A percentile compares a stretch with the other conserved stretches of the same genome.
Conservation (phyloP, 805 yeast genomes). For the Candida krabiensis region DNA sequence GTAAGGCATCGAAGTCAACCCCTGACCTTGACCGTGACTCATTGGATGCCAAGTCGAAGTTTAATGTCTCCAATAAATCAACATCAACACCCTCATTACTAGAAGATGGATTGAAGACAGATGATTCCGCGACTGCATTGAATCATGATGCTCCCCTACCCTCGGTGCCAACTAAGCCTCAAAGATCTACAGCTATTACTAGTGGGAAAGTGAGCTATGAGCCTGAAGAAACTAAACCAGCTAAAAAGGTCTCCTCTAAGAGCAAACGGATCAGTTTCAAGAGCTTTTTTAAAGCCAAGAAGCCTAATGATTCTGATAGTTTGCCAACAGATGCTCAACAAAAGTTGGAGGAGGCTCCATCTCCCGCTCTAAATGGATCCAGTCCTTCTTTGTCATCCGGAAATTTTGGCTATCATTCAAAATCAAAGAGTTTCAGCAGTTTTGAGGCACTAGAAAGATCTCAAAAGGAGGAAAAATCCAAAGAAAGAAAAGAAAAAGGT, state of each 20-base stretch:
- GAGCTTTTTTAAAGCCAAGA: conserved; percentile 26
- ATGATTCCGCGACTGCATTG: neutral
- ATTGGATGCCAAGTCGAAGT: too few relatives aligned
- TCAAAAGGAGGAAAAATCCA: conserved; percentile 11
- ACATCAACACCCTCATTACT: neutral
- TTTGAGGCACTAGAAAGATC: conserved; percentile 9
- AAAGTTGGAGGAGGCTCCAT: too few relatives aligned
- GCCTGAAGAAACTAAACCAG: too few relatives aligned
- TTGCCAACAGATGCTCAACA: too few relatives aligned
- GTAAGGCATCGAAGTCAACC: neutral
- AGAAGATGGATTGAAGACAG: neutral
- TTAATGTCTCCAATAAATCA: too few relatives aligned
- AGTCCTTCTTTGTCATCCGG: conserved; percentile 18
- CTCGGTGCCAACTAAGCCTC: neutral
- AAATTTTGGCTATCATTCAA: conserved; percentile 12
- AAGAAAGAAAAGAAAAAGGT: conserved; percentile 26
- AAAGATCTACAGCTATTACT: neutral
- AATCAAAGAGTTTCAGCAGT: conserved; percentile 21
- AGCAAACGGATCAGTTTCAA: conserved; percentile 29
- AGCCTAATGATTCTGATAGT: neutral
- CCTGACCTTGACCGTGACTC: too few relatives aligned
- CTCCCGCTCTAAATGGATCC: conserved; percentile 5
- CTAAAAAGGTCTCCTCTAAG: conserved; percentile 3
- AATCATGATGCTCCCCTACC: neutral
- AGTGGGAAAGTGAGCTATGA: neutral